phyloP scores from a whole-genome alignment of 2,329 filamentous ascomycete genomes.

The Pseudocercospora ulei region DNA sequence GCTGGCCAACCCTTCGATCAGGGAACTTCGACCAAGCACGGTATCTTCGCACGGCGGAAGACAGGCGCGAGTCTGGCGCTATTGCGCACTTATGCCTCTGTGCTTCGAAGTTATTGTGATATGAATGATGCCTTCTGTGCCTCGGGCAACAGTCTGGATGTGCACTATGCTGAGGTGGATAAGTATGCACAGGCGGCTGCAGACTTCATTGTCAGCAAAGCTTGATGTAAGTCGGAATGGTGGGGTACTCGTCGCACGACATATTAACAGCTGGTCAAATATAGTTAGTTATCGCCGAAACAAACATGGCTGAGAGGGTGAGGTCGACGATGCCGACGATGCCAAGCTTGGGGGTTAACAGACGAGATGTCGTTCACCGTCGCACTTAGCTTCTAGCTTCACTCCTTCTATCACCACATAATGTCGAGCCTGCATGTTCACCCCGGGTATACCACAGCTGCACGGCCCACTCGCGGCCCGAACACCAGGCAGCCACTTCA shows the following conservation, averaged over 20 bases:
- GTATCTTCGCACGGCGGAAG: conserved; percentile 18
- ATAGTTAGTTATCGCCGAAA: too few species aligned
- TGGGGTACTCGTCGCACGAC: too few species aligned
- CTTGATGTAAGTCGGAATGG: too few species aligned
- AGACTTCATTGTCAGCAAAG: conserved; percentile 12
- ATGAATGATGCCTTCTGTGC: conserved; percentile 20
- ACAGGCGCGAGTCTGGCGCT: conserved; percentile 13
- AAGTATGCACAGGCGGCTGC: conserved; percentile 17
- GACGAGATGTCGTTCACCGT: too few species aligned
- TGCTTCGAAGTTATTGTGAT: conserved; percentile 20
- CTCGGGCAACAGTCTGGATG: conserved; percentile 11
- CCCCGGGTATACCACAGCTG: not conserved
- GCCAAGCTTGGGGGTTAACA: too few species aligned
- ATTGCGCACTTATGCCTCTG: conserved; percentile 18
- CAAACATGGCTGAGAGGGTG: too few species aligned
- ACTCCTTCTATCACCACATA: too few species aligned
- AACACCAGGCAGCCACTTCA: not conserved
- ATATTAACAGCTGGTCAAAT: too few species aligned
- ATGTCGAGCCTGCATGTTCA: too few species aligned
- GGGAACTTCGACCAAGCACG: conserved; percentile 29
- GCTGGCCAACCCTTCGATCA: conserved; percentile 27
- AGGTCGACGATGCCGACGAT: too few species aligned
- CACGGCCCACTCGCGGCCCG: too few species aligned
- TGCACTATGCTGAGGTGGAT: conserved; percentile 17
- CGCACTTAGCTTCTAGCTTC: too few species aligned